These are phyloP conservation scores for Kernera saxatilis DNA, from an alignment of 345 rosid genomes.

Conservation along the genomic window DNA sequence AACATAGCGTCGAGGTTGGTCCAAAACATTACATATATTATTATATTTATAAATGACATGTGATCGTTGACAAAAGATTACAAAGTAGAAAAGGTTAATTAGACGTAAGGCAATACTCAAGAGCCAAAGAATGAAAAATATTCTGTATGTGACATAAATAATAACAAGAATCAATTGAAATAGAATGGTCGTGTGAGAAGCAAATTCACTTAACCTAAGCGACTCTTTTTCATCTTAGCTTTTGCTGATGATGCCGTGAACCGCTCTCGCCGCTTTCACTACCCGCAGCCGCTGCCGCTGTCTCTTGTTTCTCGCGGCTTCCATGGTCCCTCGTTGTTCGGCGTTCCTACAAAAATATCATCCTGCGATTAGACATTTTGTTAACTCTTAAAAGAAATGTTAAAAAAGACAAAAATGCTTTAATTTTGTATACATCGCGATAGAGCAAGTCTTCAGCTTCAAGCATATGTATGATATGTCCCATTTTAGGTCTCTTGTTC, in stretches of 20 bases:
- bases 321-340: conserved; percentile 29
- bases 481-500: conserved; percentile 72
- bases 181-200: conserved; percentile 2
- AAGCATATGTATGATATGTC: conserved; percentile 86
- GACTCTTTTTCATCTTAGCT: conserved; percentile 12
- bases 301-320: conserved; percentile 22
- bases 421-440: conserved; percentile 39
- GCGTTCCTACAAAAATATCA: conserved; percentile 21
- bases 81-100: conserved; percentile 11
- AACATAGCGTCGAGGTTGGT: conserved; percentile 16
- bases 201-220: conserved; percentile 2
- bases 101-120: conserved; percentile 5
- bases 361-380: neutral
- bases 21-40: conserved; percentile 10
- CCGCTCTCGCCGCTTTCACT: conserved; percentile 23
- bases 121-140: conserved; percentile 20
- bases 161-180: neutral
- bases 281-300: neutral
- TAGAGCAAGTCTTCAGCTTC: conserved; percentile 75
- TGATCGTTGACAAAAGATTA: conserved; percentile 17
- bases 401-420: neutral
- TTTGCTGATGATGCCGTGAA: conserved; percentile 21
- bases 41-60: neutral
- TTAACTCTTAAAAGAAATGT: neutral
- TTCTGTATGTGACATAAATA: neutral